Conservation (phyloP, 1,139 yeast species). For the Hyphopichia wangnamkhiaoensis region DNA sequence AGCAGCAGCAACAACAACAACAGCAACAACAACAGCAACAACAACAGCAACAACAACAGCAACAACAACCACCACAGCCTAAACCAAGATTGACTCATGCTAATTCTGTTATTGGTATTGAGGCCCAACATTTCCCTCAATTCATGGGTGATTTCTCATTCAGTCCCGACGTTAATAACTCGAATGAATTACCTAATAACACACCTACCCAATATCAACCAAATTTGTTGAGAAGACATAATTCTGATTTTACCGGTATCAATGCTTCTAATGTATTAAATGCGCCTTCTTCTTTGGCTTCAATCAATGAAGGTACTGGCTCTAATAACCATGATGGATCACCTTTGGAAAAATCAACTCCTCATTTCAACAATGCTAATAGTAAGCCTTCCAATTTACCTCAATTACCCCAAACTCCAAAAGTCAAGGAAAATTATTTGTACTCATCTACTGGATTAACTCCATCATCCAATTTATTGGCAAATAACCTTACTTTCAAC, state of each 20-base stretch:
- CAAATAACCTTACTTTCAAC: slow-evolving; percentile 25
- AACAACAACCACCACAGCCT: slow-evolving; percentile 3
- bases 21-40: too few relatives aligned
- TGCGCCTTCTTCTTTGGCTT: slow-evolving; percentile 1
- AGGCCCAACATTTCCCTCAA: slow-evolving; percentile 15
- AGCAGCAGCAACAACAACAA: too few relatives aligned
- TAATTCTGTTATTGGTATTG: slow-evolving; percentile 34
- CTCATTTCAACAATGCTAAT: not conserved
- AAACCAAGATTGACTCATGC: slow-evolving; percentile 29
- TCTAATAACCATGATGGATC: slow-evolving; percentile 12
- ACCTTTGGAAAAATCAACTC: slow-evolving; percentile 8
- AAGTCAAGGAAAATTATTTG: slow-evolving; percentile 31
- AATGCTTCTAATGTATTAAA: slow-evolving; percentile 1
- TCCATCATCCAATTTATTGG: slow-evolving; percentile 18
- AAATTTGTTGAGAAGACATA: slow-evolving; percentile 27
- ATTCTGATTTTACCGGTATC: slow-evolving; percentile 24
- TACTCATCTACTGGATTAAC: slow-evolving; percentile 36
- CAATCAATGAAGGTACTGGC: slow-evolving; percentile 20
- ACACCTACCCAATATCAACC: slow-evolving; percentile 6
- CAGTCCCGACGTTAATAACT: not conserved
- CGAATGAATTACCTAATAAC: too few relatives aligned
- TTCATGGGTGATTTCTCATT: not conserved
- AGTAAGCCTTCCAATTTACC: slow-evolving; percentile 6
- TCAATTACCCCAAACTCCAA: slow-evolving; percentile 39
- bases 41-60: slow-evolving; percentile 4